Percentiles rank a stretch among this genome's conserved stretches.
These are phyloP conservation scores for Cordyceps cateniannulata DNA, from an alignment of 2,329 filamentous ascomycete genomes.

Conservation along the genomic window DNA sequence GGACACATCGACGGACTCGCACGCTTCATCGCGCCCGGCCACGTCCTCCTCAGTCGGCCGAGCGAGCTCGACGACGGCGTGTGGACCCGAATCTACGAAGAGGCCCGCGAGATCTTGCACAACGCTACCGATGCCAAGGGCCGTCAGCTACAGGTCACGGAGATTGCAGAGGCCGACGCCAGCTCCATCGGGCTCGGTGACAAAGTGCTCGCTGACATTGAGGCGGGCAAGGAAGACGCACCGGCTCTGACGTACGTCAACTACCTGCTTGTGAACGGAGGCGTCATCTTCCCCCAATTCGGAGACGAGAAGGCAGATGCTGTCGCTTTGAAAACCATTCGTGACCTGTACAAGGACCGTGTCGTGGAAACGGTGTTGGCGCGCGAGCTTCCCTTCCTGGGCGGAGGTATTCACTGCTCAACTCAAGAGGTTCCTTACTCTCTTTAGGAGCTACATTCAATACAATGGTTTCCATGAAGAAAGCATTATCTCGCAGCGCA, in stretches of 20 bases:
- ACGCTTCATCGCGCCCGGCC: conserved; percentile 20
- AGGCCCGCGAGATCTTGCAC: conserved; percentile 17
- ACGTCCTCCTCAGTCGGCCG: conserved; percentile 19
- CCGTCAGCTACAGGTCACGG: conserved; percentile 18
- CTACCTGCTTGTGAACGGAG: conserved; percentile 23
- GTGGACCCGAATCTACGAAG: conserved; percentile 17
- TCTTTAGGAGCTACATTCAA: too few relatives aligned
- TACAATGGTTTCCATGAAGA: too few relatives aligned
- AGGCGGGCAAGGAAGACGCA: neutral
- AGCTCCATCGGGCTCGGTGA: conserved; percentile 14
- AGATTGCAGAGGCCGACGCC: conserved; percentile 20
- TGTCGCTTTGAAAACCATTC: conserved; percentile 16
- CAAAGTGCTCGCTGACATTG: conserved; percentile 4
- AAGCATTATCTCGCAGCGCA: too few relatives aligned
- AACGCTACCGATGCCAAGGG: conserved; percentile 19
- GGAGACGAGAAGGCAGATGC: conserved; percentile 19
- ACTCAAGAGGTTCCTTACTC: conserved; percentile 21
- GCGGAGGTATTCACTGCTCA: conserved; percentile 24
- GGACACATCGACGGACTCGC: conserved; percentile 24
- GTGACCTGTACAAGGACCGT: conserved; percentile 13
- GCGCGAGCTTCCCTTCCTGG: conserved; percentile 16
- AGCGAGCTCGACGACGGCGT: conserved; percentile 2
- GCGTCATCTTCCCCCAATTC: conserved; percentile 24
- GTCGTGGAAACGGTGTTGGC: conserved; percentile 17
- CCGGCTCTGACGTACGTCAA: conserved; percentile 21